These are phyloP conservation scores for Fusarium sp. DNA, from an alignment of 2,329 filamentous ascomycete genomes.

Conservation along the genomic window DNA sequence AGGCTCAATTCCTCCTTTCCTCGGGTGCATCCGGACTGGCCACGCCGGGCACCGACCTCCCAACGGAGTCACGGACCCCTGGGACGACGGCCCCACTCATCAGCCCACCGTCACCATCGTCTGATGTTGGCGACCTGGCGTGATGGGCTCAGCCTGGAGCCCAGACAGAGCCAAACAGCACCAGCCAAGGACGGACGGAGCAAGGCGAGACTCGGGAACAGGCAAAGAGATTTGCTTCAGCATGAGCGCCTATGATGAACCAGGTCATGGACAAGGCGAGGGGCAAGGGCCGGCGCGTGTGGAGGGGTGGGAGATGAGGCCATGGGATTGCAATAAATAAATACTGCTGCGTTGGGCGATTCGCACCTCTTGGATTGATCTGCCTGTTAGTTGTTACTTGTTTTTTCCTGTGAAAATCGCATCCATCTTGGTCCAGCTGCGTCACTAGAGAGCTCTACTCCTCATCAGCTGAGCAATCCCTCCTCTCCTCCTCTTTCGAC, in stretches of 20 bases:
- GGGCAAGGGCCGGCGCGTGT: conserved; percentile 15
- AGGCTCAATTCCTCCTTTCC: neutral
- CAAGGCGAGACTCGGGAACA: conserved; percentile 44
- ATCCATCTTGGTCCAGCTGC: conserved; percentile 4
- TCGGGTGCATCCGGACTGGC: conserved; percentile 43
- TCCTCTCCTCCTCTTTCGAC: neutral
- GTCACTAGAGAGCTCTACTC: neutral
- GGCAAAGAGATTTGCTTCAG: conserved; percentile 3
- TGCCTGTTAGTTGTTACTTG: neutral
- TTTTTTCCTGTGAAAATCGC: neutral
- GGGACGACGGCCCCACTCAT: conserved; percentile 42
- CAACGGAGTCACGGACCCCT: conserved; percentile 35
- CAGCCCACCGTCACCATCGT: conserved; percentile 40
- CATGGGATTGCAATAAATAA: conserved; percentile 41
- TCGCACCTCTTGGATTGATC: conserved; percentile 18
- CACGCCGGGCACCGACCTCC: conserved; percentile 32
- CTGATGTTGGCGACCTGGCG: conserved; percentile 46
- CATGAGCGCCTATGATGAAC: conserved; percentile 4
- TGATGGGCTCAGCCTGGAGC: conserved; percentile 43
- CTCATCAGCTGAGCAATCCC: conserved; percentile 4
- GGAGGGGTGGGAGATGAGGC: conserved; percentile 11
- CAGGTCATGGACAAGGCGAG: conserved; percentile 10
- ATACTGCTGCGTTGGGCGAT: conserved; percentile 27
- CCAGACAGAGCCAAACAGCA: conserved; percentile 16
- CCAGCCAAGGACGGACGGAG: conserved; percentile 30